Evolutionary conservation across 2,329 filamentous ascomycete genomes (phyloP).

Genomic region (Fusarium musae): DNA sequence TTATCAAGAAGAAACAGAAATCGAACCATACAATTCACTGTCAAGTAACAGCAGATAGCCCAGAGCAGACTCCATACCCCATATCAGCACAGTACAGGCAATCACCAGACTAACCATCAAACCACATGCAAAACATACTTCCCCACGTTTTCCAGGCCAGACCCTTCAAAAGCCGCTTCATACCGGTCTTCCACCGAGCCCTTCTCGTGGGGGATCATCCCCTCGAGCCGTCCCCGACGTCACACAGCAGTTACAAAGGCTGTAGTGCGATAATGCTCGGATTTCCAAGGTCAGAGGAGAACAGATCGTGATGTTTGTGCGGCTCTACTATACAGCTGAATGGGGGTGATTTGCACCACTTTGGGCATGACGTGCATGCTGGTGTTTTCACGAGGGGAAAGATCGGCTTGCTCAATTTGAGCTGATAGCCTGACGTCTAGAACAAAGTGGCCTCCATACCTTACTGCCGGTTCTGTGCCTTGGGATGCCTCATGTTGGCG

Average conservation of each 20-base stretch:
- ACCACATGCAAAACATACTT: conserved; percentile 28
- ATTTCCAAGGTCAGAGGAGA: not conserved
- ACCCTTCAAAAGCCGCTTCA: conserved; percentile 15
- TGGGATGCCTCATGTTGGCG: not conserved
- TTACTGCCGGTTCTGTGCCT: not conserved
- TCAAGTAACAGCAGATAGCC: not conserved
- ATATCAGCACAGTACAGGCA: conserved; percentile 1
- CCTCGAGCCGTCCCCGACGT: conserved; percentile 1
- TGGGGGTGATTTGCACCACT: not conserved
- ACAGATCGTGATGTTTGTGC: not conserved
- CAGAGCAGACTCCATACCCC: not conserved
- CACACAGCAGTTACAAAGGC: conserved; percentile 2
- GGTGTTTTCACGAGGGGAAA: not conserved
- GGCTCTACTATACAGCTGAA: conserved; percentile 8
- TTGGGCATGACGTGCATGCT: conserved; percentile 12
- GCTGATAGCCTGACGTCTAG: not conserved
- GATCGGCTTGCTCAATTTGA: not conserved
- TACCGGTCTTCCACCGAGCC: conserved; percentile 12
- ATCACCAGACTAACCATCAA: conserved; percentile 8
- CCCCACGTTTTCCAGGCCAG: conserved; percentile 12
- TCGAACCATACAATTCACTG: not conserved
- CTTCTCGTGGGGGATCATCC: conserved; percentile 27
- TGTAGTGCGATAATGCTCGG: not conserved
- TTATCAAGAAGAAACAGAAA: not conserved
- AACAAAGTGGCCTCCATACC: not conserved